Evolutionary conservation across 768 basidiomycete species (phyloP).

Genomic region (Boletus reticuloceps): DNA sequence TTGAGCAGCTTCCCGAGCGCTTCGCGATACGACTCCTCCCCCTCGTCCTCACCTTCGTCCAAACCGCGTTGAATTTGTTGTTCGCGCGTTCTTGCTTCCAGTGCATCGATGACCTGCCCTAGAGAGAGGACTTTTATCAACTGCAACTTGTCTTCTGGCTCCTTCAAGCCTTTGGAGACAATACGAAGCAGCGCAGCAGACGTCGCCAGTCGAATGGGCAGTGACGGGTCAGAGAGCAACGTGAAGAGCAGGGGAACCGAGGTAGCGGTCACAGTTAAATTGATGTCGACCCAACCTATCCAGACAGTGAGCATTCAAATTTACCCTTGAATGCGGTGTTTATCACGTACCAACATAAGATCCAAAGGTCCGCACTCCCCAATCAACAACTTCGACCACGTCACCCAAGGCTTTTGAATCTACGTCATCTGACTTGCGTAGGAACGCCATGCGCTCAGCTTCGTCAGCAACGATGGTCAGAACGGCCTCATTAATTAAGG

Average conservation of each 20-base stretch:
- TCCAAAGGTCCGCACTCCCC: constrained; percentile 89
- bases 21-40: constrained; percentile 86
- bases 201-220: constrained; percentile 81
- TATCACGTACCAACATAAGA: constrained; percentile 85
- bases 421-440: constrained; percentile 44
- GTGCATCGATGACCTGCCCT: constrained; percentile 73
- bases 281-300: constrained; percentile 96
- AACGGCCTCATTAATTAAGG: constrained; percentile 81
- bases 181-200: constrained; percentile 79
- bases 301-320: neutral
- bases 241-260: constrained; percentile 85
- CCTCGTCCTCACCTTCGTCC: constrained; percentile 69
- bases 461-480: constrained; percentile 78
- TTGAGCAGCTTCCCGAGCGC: constrained; percentile 84
- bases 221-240: constrained; percentile 72
- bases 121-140: constrained; percentile 87
- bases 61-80: constrained; percentile 60
- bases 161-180: constrained; percentile 91
- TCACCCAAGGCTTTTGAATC: constrained; percentile 55
- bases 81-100: constrained; percentile 72
- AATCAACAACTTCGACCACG: constrained; percentile 79
- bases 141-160: constrained; percentile 84
- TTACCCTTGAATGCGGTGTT: neutral
- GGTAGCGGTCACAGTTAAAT: constrained; percentile 87
- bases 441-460: constrained; percentile 51